Base-by-base conservation (phyloP, 352 stramenopile genomes). In the Blastocystis sp. region DNA sequence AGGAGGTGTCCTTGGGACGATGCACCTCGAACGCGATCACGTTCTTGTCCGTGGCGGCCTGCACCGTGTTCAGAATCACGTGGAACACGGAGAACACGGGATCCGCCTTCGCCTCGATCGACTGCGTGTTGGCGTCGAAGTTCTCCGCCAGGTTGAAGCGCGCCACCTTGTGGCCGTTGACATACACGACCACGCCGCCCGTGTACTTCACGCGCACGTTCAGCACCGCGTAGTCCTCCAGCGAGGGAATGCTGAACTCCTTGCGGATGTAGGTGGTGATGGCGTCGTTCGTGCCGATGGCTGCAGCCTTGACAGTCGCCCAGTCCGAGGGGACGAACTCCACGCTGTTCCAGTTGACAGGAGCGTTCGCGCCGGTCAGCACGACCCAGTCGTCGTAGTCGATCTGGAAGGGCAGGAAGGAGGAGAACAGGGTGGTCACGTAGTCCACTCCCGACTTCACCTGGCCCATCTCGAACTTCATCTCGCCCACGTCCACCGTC, bases 11-110 rank as follows among this genome's bases (percentile, higher is more conserved):
- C 9, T 38, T n/a, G 17, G 56, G 11, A 40, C 74, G 74, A 23
- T 84, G 74, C 19, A 70, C 1, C 48, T 84, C 74, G 53, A 84
- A 84, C 0, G 74, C 74, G 17, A 84, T 69, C 19, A 67, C 34
- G 61, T 84, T 84, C 1, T 17, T 48, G 21, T 7, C 28, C 19
- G 62, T 53, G 1, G 28, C n/a, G 9, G 52, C 71, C 7, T 48
- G 45, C 10, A 34, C 43, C 11, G 40, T 23, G 28, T n/a, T 23
- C 28, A 81, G 34, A 2, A 81, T 5, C 17, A 66, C 41, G 59
- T 81, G 71, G 71, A 81, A 81, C n/a, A 45, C 7, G 2, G 71
- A 67, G 40, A 59, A 81, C 41, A 45, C 17, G 23, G 43, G 21
- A 0, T 23, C 28, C 1, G 14, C 43, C 19, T 43, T 28, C 5